Evolutionary conservation across 2,329 filamentous ascomycete genomes (phyloP), one percentile per base, ranked within the genome.

Genomic region (Ploettnerulaceae sp.): DNA sequence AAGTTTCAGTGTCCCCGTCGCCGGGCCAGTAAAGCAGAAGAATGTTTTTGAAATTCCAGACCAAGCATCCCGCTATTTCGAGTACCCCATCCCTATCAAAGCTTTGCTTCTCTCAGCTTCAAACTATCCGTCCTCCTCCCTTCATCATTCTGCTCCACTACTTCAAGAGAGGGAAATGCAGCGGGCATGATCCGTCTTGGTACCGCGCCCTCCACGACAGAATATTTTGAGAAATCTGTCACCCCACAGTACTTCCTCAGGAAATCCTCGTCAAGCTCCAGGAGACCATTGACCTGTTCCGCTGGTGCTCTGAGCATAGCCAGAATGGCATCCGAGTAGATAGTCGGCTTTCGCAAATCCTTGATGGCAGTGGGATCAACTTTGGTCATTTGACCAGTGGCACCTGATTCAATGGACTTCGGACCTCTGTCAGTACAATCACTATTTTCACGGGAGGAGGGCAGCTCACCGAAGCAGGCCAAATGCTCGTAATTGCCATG

Each of bases 261-360:
- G 55, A 89, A 93, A 61, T 94, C 88, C 62, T 94, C 88, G 58
- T 94, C 89, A 1, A 89, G 75, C 48, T 83, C 73, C 4, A 91
- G 68, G 33, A 78, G 67, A 0, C 88, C 89, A 61, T 88, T 94
- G 17, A 93, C 82, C 4, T 66, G 64, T 0, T 68, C 53, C 0
- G 78, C 67, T 0, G 82, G 78, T 0, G 83, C 75, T 7, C 67
- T 64, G 1, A 93, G 69, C 65, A 94, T 84, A 1, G 76, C 84
- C 1, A 91, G 65, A 14, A 94, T 79, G 1, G 88, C 87, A 59
- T 90, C 85, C 0, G 86, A 88, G 67, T 87, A 94, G 51, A 94
- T 84, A 5, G 76, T 80, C 51, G 83, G 67, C 54, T 81, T 84
- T 48, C 85, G 71, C n/a, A 89, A 67, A 58, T 89, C 78, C 25